A percentile compares a stretch with the other conserved stretches of the same genome.
phyloP scores from a whole-genome alignment of 129 eudicot species.

The Saposhnikovia divaricata region DNA sequence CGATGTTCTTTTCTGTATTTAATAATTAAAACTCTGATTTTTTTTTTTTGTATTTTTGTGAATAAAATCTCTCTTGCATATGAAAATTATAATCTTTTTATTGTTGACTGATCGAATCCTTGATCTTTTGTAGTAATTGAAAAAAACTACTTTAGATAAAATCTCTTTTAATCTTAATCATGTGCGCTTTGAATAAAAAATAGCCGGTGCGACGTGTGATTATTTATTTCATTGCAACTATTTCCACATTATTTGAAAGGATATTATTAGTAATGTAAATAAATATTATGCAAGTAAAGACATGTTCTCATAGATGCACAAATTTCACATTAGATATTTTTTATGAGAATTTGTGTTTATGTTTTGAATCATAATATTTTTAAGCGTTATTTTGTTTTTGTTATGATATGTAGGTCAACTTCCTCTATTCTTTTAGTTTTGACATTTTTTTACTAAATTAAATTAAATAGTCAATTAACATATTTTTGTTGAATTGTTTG shows the following conservation, averaged over 20 bases:
- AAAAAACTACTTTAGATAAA: no score
- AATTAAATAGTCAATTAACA: no score
- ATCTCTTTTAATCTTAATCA: no score
- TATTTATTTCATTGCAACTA: background rate
- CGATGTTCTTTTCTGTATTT: no score
- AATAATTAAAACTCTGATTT: no score
- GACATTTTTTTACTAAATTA: background rate
- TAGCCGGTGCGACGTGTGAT: background rate
- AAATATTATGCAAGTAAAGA: background rate
- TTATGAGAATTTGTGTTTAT: background rate
- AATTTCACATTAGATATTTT: background rate
- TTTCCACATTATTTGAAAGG: background rate
- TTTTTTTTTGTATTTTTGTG: no score
- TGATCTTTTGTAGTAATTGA: no score
- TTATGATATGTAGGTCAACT: background rate
- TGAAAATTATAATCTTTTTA: no score
- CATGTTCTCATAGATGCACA: background rate
- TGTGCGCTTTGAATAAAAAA: no score
- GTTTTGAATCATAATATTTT: background rate
- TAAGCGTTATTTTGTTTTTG: no score
- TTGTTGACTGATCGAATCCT: no score
- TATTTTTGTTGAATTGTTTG: background rate
- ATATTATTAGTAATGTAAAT: background rate
- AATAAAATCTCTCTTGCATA: no score
- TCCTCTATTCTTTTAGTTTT: background rate